Base-by-base conservation (phyloP, 1,284 basidiomycete species). In the Moesziomyces globuligerus region DNA sequence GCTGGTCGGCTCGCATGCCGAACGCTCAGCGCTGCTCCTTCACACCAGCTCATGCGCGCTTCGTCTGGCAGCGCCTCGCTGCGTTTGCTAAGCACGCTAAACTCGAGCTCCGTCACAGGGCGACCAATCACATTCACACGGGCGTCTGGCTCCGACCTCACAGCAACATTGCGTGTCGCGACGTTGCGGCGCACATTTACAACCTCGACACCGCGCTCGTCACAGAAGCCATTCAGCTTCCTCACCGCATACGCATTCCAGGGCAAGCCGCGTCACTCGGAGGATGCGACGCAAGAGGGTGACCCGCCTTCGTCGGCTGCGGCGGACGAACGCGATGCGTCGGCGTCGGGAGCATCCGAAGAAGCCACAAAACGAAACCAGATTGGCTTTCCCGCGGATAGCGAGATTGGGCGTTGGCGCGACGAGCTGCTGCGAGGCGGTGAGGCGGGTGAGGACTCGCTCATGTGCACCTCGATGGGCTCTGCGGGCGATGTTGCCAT, bases 191-290 rank as follows among this genome's bases (percentile, higher is more conserved):
- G 66, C 23, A 28, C 49, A 13, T 65, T 70, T 18, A 60, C 60
- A 18, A 48, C 67, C 9, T 53, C 44, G 15, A 40, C 41, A 21
- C 40, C 48, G 28, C 51, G 55, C 42, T 39, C 55, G 6, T 70
- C 67, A 25, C 51, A 56, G 28, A 48, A 65, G 15, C 69, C 89
- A 4, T 91, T 89, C 77, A 86, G 84, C 38, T 90, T 91, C 75
- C 87, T 90, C 69, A 85, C 91, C 36, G 90, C 89, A 46, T 87
- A 87, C 18, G 90, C 90, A 78, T 93, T 91, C 87, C 89, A 89
- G 38, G 89, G 89, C 38, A 93, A 93, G 81, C 87, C 88, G 10
- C 83, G 85, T 21, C 84, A 37, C 23, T 24, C 57, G n/a, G 50
- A 65, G 11, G 74, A 72, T 7, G 42, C 28, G 47, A 18, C 47